A percentile compares a stretch with the other conserved stretches of the same genome.
These are phyloP conservation scores for Pugionium dolabratum DNA, from an alignment of 345 rosid species.

Conservation along the genomic window DNA sequence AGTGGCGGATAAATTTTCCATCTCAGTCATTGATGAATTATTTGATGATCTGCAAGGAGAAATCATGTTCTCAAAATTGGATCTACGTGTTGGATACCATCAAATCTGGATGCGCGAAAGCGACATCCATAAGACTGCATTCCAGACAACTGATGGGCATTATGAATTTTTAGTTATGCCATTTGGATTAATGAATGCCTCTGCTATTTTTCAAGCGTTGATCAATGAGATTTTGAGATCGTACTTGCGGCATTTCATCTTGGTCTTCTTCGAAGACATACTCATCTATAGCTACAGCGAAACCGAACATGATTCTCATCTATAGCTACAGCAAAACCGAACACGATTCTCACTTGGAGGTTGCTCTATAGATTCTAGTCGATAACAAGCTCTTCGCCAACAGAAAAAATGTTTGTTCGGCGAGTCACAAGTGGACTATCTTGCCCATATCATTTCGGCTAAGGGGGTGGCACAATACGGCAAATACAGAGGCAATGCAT, in stretches of 20 bases:
- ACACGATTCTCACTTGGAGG: no score
- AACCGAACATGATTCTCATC: no score
- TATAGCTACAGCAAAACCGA: no score
- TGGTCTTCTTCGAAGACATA: not conserved
- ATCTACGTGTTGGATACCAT: not conserved
- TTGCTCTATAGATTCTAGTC: fast-evolving
- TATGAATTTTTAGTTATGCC: not conserved
- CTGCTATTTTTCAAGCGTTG: not conserved
- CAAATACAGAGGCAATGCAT: not conserved
- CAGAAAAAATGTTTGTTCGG: not conserved
- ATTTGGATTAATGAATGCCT: not conserved
- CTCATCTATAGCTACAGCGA: not conserved
- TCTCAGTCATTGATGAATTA: not conserved
- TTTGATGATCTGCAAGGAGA: not conserved
- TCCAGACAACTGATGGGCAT: no score
- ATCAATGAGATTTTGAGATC: not conserved
- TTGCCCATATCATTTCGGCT: fast-evolving
- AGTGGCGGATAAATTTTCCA: not conserved
- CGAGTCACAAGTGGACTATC: not conserved
- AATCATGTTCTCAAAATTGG: not conserved
- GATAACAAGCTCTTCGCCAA: not conserved
- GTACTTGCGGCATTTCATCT: not conserved
- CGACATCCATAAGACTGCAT: not conserved
- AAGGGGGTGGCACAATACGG: not conserved
- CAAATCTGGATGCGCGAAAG: not conserved